phyloP scores from a whole-genome alignment of 1,139 yeast species.

The Schizosaccharomyces versatilis region DNA sequence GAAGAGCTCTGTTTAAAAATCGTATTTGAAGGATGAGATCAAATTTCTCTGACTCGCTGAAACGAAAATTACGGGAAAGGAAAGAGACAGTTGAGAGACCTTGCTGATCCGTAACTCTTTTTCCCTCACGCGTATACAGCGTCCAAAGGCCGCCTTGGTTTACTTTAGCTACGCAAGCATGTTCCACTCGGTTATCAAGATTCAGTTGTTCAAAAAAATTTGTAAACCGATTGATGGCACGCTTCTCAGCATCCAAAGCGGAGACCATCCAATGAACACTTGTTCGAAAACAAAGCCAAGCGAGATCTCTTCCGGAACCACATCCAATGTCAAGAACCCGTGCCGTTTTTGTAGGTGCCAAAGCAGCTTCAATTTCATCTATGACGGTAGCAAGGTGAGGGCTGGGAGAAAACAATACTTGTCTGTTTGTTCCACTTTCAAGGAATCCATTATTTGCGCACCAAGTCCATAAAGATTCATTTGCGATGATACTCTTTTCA shows the following conservation, averaged over 20 bases:
- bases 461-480: background rate
- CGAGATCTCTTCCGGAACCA: slow-evolving; percentile 1
- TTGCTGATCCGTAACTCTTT: background rate
- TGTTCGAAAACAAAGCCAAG: background rate
- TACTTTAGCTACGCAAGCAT: background rate
- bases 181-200: background rate
- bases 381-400: background rate
- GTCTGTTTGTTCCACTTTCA: background rate
- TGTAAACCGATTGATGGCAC: background rate
- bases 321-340: background rate
- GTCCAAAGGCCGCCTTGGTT: background rate
- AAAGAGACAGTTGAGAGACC: background rate
- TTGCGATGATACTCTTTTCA: background rate
- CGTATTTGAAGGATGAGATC: background rate
- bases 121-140: background rate
- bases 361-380: background rate
- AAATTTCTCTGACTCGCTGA: background rate
- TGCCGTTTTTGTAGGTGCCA: background rate
- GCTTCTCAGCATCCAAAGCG: background rate
- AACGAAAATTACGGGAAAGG: background rate
- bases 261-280: background rate
- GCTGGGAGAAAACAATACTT: background rate
- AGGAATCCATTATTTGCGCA: background rate
- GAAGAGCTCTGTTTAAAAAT: background rate
- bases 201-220: background rate